These are phyloP conservation scores for Eucalyptus camaldulensis DNA, from an alignment of 345 rosid species.

Conservation along the genomic window DNA sequence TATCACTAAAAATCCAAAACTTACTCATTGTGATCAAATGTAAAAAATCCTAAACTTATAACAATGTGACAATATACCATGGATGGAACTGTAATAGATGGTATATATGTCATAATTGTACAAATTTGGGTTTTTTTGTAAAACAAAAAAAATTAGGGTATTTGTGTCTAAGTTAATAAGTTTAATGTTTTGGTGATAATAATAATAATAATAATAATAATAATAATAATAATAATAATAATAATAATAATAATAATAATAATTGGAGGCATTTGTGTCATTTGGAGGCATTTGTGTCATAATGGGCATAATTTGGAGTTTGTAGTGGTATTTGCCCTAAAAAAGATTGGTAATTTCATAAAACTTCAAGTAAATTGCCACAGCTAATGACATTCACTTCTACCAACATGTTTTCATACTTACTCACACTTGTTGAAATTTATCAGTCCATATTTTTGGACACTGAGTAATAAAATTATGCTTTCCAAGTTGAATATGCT, in stretches of 20 bases:
- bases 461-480: not conserved
- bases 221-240: too few species aligned
- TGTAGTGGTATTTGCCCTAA: not conserved
- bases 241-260: too few species aligned
- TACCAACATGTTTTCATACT: not conserved
- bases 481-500: not conserved
- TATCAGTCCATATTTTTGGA: not conserved
- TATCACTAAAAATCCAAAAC: not conserved
- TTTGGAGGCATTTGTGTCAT: too few species aligned
- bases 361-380: not conserved
- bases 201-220: too few species aligned
- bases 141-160: too few species aligned
- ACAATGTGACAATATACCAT: not conserved
- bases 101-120: too few species aligned
- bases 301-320: not conserved
- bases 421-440: not conserved
- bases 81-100: not conserved
- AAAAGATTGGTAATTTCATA: not conserved
- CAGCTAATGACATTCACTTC: not conserved
- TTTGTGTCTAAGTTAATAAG: too few species aligned
- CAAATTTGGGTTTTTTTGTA: not conserved
- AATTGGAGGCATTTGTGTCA: too few species aligned
- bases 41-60: not conserved
- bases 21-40: not conserved
- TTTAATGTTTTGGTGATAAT: too few species aligned